phyloP scores from a whole-genome alignment of 75 land plant genomes.

The Gnetum montanum region DNA sequence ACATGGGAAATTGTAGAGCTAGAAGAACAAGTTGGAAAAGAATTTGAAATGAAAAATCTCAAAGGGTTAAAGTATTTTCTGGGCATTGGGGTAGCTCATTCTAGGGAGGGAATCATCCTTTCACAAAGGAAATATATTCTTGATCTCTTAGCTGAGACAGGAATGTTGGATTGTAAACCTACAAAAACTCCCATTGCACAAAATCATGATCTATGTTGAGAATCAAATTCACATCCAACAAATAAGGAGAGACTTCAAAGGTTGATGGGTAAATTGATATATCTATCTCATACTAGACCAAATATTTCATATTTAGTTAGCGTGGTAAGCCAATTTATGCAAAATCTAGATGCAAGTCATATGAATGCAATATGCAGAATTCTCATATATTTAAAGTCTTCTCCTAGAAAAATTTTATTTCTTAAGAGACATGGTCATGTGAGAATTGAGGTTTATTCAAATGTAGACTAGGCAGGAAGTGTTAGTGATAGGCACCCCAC shows the following conservation, averaged over 20 bases:
- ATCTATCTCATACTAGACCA: slow-evolving; percentile 14
- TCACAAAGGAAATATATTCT: slow-evolving; percentile 16
- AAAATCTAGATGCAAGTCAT: too few relatives aligned
- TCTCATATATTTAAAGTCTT: too few relatives aligned
- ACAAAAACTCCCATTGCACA: slow-evolving; percentile 11
- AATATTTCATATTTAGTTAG: too few relatives aligned
- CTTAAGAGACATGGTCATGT: too few relatives aligned
- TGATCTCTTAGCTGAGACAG: slow-evolving; percentile 7
- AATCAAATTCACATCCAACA: not conserved
- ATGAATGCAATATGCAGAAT: too few relatives aligned
- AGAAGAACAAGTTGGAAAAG: not conserved
- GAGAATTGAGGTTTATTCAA: too few relatives aligned
- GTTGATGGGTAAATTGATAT: slow-evolving; percentile 9
- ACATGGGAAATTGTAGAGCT: not conserved
- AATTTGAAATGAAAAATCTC: slow-evolving; percentile 4
- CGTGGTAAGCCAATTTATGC: too few relatives aligned
- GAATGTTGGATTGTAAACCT: slow-evolving; percentile 5
- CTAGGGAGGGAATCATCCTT: slow-evolving; percentile 11
- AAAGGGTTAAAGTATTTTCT: slow-evolving; percentile 1
- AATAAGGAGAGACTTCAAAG: slow-evolving; percentile 3
- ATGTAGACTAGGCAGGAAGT: too few relatives aligned
- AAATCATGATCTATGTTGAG: not conserved
- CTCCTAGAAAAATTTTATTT: too few relatives aligned
- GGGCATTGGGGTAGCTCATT: slow-evolving; percentile 8
- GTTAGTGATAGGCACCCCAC: too few relatives aligned